Evolutionary conservation across 768 basidiomycete genomes (phyloP).

Genomic region (Russula virescens): DNA sequence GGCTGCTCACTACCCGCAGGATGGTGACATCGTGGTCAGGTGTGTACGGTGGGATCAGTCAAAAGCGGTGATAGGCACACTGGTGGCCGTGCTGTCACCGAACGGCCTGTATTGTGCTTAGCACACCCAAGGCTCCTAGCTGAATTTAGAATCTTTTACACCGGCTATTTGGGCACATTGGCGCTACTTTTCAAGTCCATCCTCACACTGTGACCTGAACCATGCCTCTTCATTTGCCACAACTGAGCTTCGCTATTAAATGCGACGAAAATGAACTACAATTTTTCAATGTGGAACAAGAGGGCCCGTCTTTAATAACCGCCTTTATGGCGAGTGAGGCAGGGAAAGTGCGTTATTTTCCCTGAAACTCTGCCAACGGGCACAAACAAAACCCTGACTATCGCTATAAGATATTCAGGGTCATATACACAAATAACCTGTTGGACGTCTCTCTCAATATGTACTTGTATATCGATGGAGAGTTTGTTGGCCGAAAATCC

Average conservation of each 20-base stretch:
- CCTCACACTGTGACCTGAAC: background rate
- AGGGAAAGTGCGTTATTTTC: constrained; percentile 7
- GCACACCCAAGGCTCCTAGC: too few relatives aligned
- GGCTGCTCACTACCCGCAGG: too few relatives aligned
- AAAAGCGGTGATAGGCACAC: too few relatives aligned
- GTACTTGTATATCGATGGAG: constrained; percentile 4
- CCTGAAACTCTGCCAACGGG: too few relatives aligned
- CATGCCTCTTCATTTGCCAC: constrained; percentile 6
- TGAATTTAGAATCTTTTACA: too few relatives aligned
- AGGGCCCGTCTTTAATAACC: background rate
- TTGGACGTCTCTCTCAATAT: background rate
- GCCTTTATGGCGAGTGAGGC: constrained; percentile 15
- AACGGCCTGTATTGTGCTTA: too few relatives aligned
- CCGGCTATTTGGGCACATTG: too few relatives aligned
- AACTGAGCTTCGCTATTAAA: background rate
- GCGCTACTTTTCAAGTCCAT: background rate
- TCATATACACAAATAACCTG: background rate
- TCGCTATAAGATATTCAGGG: background rate
- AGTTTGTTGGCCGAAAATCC: background rate
- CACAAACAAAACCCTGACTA: background rate
- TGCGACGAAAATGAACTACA: constrained; percentile 3
- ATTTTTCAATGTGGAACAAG: background rate
- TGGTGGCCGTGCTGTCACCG: too few relatives aligned
- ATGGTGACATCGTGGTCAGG: too few relatives aligned
- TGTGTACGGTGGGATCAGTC: too few relatives aligned